Base-by-base conservation (phyloP, 2,329 filamentous ascomycete genomes). In the Orbilia quercus region DNA sequence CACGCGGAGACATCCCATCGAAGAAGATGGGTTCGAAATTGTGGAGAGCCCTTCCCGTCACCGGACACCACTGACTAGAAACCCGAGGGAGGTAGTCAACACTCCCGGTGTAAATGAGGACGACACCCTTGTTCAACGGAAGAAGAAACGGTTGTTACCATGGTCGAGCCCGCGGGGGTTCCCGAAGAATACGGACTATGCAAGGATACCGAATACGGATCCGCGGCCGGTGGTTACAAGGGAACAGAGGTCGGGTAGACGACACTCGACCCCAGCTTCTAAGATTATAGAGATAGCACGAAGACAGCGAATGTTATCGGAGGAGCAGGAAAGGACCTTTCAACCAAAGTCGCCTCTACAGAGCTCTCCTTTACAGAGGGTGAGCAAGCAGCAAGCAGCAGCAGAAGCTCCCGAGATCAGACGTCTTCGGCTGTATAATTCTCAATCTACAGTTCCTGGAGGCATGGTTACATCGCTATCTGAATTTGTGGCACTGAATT, bases 401-500 rank as follows among this genome's bases (percentile, higher is more conserved):
- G n/a, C 34, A 34, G 36, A 72, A 59, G 36, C 54, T 25, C 7
- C 59, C 45, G 22, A 62, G 28, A 66, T 73, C 18, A 47, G 18
- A 20, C 50, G 45, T 3, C 31, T 66, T 11, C 59, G 42, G 40
- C 16, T 36, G 14, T 73, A 73, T 22, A 66, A 62, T 22, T n/a
- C n/a, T 4, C 25, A 9, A 7, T 65, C 45, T 4, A 59, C 47
- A 25, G 22, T 73, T n/a, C n/a, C 36, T 2, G 69, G 51, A 3
- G 69, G 69, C 16, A 34, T 60, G 5, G 47, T 57, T n/a, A 73
- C 69, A 31, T 31, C 60, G 7, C 59, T 77, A 20, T 77, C 77
- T 9, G 77, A 78, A 55, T 78, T 78, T 31, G 76, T 76, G 2
- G 53, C 77, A 2, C 44, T 78, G 48, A 34, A 53, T 3, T n/a